Evolutionary conservation across 345 rosid genomes (phyloP), one percentile per base, ranked within the genome.

Genomic region (Hibiscus mutabilis): DNA sequence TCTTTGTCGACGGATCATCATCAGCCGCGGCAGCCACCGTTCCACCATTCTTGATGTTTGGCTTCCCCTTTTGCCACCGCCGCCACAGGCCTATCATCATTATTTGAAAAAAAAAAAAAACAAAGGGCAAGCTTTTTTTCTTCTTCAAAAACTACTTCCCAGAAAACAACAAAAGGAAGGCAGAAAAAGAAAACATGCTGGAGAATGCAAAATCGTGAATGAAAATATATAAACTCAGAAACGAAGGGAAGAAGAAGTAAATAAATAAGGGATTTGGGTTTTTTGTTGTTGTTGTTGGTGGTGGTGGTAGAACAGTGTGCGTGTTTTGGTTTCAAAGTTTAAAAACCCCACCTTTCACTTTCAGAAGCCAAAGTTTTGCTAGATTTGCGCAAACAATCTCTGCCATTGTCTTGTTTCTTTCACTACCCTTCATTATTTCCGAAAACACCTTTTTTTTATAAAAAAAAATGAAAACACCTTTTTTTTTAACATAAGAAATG

Each of bases 341-440:
- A 68, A 49, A 46, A 52, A 60, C 71, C 57, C 31, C 33, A 49
- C 25, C 53, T 63, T 62, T 37, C 47, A 33, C 56, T 58, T 66
- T 57, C 59, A 57, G 58, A 18, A 19, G 58, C 68, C 70, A 51
- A 69, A 69, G 72, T 68, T 40, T 73, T 73, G 79, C 79, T 76
- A 79, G 79, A 79, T 79, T 79, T 69, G 77, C 79, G 73, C 70
- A 70, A 79, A 74, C 82, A 76, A 64, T 51, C 69, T 63, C 57
- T 79, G 79, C 66, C 72, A 46, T 76, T 10, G 42, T 57, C 63
- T 62, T 55, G 64, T 61, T 67, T 69, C 68, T 51, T 47, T 46
- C 12, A 57, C 16, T 68, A n/a, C 74, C 73, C 72, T 62, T 55
- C 40, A 5, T 19, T 7, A 13, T 61, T 75, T 68, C 33, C 21